Base-by-base conservation (phyloP, 2,329 filamentous ascomycete species). In the Exophiala alcalophila region DNA sequence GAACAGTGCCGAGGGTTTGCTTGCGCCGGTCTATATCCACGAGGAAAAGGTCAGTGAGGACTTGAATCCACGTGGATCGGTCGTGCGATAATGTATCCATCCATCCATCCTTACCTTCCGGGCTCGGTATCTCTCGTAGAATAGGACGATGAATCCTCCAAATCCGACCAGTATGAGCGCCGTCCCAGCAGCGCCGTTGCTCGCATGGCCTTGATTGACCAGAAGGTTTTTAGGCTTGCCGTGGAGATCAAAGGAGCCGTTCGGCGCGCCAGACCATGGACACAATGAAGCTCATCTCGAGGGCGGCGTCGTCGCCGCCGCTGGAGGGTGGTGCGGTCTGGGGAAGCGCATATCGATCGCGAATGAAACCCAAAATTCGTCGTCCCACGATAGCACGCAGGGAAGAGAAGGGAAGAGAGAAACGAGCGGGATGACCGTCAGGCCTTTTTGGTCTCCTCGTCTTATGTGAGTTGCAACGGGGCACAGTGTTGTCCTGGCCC, bases 141-240 rank as follows among this genome's bases (percentile, higher is more conserved):
- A 56, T n/a, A 56, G 43, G 5, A 42, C 34, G 7, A 56, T 25
- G 8, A 53, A 40, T 19, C 53, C 53, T 8, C 35, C 19, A 12
- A 50, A 35, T n/a, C 51, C 51, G 9, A 56, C 37, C 16, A 56
- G 34, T 3, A 56, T 33, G n/a, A 56, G 28, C 16, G 50, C 53
- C 3, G 53, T 56, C n/a, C 53, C 53, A 18, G 49, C 53, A 16
- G 53, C 53, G 20, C 51, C 53, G 30, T 56, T 56, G 49, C 48
- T 52, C 18, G 52, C 51, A 36, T 56, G 53, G 14, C 53, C 53
- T 26, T 56, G 53, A 26, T 56, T 30, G 20, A 31, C 47, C 16
- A 53, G 25, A 3, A 49, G 28, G 1, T 42, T 34, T 11, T 23
- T 24, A 11, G 53, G 53, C 26, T 53, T 54, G 34, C 50, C 53